Base-by-base conservation (phyloP, 2,329 filamentous ascomycete genomes). In the Leptosphaerulina australis region DNA sequence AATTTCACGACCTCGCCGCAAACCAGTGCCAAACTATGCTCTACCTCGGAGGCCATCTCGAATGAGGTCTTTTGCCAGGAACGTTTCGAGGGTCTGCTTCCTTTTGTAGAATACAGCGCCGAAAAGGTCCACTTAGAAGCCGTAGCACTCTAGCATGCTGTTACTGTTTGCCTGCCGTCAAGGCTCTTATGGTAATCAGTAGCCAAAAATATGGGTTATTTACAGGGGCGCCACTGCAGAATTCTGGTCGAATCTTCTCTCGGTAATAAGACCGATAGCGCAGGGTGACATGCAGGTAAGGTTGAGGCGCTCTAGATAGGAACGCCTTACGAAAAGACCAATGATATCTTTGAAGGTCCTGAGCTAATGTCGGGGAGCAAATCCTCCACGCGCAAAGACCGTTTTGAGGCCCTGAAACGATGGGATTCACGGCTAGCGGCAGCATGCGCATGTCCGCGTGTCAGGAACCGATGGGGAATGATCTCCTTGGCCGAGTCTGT, bases 81-180 rank as follows among this genome's bases (percentile, higher is more conserved):
- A 46, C 21, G 38, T 22, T 40, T 47, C 26, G 49, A 44, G 43
- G 49, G 37, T 44, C 37, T 47, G 38, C 38, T 44, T 47, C 39
- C 50, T 35, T 9, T 53, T 53, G 38, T 44, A 48, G 50, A 26
- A 47, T 39, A 25, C 33, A 47, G 22, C 44, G 38, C 50, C 50
- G 48, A 14, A 10, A 11, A 29, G 44, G 26, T 52, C 49, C 49
- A 52, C 49, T 43, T 24, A 26, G 29, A 34, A 26, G 36, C 35
- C 40, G 48, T 14, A 40, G 22, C 21, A 28, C 12, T 29, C 31
- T 40, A 35, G 17, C 29, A 20, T 33, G n/a, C 28, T 26, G 17
- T 8, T 43, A 20, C 17, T 20, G n/a, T 37, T 12, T 18, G 20
- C 21, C 21, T 34, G 33, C 37, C 14, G 14, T 37, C 26, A 25